Percentiles rank a stretch among this genome's conserved stretches.
These are phyloP conservation scores for Jackrogersella multiformis DNA, from an alignment of 495 filamentous ascomycete genomes.

Conservation along the genomic window DNA sequence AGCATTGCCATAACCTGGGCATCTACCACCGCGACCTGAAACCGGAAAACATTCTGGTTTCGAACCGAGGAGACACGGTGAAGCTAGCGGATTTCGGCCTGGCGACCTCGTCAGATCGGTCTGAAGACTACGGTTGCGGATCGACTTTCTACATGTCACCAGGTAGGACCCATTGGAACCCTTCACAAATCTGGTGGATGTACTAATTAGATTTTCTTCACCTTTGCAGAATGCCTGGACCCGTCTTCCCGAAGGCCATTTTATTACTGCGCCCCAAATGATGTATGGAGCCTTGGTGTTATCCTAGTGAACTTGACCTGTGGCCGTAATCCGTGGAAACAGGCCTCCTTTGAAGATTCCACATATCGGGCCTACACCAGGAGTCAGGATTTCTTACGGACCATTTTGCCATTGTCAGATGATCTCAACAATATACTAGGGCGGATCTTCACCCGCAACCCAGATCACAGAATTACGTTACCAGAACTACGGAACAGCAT, in stretches of 20 bases:
- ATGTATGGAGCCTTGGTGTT: conserved; percentile 97
- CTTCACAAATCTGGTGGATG: conserved; percentile 18
- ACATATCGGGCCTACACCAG: conserved; percentile 92
- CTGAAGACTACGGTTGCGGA: conserved; percentile 96
- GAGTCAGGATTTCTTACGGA: conserved; percentile 86
- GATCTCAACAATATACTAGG: conserved; percentile 90
- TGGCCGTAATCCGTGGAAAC: conserved; percentile 98
- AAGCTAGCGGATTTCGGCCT: conserved; percentile 98
- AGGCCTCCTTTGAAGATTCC: conserved; percentile 89
- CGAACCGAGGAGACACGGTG: conserved; percentile 84
- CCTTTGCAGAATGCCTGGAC: conserved; percentile 87
- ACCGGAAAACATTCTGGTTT: conserved; percentile 97
- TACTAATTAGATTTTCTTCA: conserved; percentile 45
- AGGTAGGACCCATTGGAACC: conserved; percentile 68
- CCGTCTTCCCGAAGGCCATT: conserved; percentile 78
- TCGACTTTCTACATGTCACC: conserved; percentile 99
- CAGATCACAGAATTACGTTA: conserved; percentile 84
- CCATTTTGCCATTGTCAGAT: conserved; percentile 90
- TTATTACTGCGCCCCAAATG: conserved; percentile 93
- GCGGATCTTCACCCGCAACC: conserved; percentile 89
- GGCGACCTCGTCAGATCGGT: conserved; percentile 81
- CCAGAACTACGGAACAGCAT: conserved; percentile 82
- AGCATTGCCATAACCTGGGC: conserved; percentile 89
- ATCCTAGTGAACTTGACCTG: conserved; percentile 98
- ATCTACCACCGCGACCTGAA: conserved; percentile 99